Conservation (phyloP, 257 asterid species). For the Striga asiatica region DNA sequence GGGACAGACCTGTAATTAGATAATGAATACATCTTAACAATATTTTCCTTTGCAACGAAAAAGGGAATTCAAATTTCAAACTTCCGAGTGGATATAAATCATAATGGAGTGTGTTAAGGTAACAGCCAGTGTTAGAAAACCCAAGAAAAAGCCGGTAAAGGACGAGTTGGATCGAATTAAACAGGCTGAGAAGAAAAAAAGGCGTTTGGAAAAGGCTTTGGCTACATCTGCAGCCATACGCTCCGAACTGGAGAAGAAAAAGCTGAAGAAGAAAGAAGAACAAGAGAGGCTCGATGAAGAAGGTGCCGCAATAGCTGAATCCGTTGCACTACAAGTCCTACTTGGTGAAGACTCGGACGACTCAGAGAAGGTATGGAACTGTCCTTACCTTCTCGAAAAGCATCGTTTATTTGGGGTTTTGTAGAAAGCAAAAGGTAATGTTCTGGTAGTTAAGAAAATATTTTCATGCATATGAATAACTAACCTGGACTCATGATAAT, state of each 20-base stretch:
- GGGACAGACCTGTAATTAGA: constrained; percentile 20
- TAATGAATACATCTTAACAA: constrained; percentile 26
- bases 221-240: constrained; percentile 85
- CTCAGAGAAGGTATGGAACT: constrained; percentile 12
- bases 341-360: constrained; percentile 75
- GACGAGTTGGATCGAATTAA: constrained; percentile 72
- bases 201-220: constrained; percentile 80
- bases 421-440: neutral
- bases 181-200: constrained; percentile 82
- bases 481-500: neutral
- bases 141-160: constrained; percentile 77
- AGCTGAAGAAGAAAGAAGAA: constrained; percentile 73
- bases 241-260: constrained; percentile 67
- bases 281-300: constrained; percentile 81
- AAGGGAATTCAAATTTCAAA: constrained; percentile 10
- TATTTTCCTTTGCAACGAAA: constrained; percentile 6
- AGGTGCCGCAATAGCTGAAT: constrained; percentile 83
- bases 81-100: too few relatives aligned
- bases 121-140: constrained; percentile 42
- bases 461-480: neutral
- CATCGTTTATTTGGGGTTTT: neutral
- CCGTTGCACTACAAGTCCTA: constrained; percentile 76
- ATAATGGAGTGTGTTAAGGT: constrained; percentile 54
- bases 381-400: neutral
- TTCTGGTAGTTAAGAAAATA: neutral